Conservation (phyloP, 2,329 filamentous ascomycete genomes). For the Curvularia verruculosa region DNA sequence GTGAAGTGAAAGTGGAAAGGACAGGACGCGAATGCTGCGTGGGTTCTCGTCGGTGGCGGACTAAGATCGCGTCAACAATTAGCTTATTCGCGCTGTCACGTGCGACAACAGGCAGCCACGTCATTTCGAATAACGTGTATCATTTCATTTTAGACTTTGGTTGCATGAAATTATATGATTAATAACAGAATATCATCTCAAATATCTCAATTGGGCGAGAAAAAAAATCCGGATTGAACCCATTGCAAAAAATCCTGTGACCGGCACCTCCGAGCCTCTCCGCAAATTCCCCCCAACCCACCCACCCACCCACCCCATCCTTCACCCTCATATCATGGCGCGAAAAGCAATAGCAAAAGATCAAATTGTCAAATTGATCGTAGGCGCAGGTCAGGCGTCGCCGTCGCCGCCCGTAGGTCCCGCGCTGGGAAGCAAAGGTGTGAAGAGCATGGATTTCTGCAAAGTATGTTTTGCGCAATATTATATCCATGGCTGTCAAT, state of each 20-base stretch:
- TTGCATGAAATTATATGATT: background rate
- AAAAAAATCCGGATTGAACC: background rate
- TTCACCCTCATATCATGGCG: slow-evolving; percentile 38
- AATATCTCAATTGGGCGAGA: background rate
- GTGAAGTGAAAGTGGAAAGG: background rate
- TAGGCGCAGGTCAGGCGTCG: slow-evolving; percentile 92
- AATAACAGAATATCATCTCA: background rate
- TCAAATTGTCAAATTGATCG: slow-evolving; percentile 89
- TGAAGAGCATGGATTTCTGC: slow-evolving; percentile 99
- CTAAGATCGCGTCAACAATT: slow-evolving; percentile 17
- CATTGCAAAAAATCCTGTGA: slow-evolving; percentile 21
- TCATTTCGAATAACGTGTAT: background rate
- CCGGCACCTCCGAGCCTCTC: slow-evolving; percentile 30
- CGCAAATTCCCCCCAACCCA: slow-evolving; percentile 25
- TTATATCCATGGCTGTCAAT: background rate
- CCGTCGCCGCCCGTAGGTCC: slow-evolving; percentile 96
- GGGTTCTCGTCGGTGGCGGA: slow-evolving; percentile 6
- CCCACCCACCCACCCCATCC: slow-evolving; percentile 2
- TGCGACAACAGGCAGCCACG: slow-evolving; percentile 4
- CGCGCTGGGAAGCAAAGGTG: slow-evolving; percentile 93
- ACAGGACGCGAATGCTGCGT: slow-evolving; percentile 4
- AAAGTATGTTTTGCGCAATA: slow-evolving; percentile 48
- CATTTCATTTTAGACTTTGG: background rate
- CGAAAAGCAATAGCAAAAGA: slow-evolving; percentile 47
- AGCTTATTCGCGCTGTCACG: slow-evolving; percentile 24